Base-by-base conservation (phyloP, 1,284 basidiomycete genomes). In the Peniophora sp. region DNA sequence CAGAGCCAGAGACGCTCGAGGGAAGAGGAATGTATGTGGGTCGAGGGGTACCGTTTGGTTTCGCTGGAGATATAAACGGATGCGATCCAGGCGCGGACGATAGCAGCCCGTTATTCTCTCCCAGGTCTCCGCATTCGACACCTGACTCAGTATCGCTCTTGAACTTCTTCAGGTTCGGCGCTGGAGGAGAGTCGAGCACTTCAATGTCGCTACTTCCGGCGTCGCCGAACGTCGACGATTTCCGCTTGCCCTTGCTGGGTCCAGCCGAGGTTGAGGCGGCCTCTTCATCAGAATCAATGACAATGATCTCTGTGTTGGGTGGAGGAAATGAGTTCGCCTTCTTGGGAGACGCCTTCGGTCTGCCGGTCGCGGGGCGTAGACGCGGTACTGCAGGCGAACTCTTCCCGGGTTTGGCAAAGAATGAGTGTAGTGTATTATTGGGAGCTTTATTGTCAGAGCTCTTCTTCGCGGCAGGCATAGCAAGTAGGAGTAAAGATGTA, bases 271-370 rank as follows among this genome's bases (percentile, higher is more conserved):
- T 24, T 10, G 19, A 45, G 25, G 19, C 52, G 53, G 24, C 52
- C 50, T 72, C 72, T 17, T 74, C 72, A 46, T 83, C 81, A 25
- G 80, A 81, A 58, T 83, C 79, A 52, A 85, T 77, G 55, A 82
- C 64, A 47, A 84, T 79, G 52, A 79, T 62, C 36, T 80, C 73
- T 50, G 44, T 16, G 20, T 45, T 22, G n/a, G 19, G 44, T 10
- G 44, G 44, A 8, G 23, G 44, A 22, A 20, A 14, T 3, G 22
- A 24, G 19, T 45, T 45, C 6, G 44, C 44, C 23, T 41, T 41
- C 38, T 41, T 41, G 8, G 27, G 27, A 12, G 27, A 32, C 12
- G 27, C 27, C 6, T 32, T 32, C 27, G 27, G 27, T 32, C 27
- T 32, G 27, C 27, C 12, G 12, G 27, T 6, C 27, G 27, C 27